phyloP scores from a whole-genome alignment of 805 yeast species.

The Candida silvatica region DNA sequence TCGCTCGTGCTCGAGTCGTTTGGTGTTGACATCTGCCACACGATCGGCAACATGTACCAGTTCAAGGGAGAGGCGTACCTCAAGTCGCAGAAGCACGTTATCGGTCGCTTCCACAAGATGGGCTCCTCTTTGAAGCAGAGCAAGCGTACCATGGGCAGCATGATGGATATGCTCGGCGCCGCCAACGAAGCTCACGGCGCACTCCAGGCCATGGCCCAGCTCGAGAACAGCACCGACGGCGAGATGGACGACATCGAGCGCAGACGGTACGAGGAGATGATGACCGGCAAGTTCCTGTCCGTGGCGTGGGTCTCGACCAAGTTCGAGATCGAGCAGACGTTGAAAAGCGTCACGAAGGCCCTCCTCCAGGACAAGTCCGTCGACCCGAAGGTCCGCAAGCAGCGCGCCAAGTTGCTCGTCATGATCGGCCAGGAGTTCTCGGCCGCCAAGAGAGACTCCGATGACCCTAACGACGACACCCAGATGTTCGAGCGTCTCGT shows the following conservation, averaged over 20 bases:
- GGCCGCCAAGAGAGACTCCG: slow-evolving; percentile 50
- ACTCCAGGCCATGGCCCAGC: slow-evolving; percentile 60
- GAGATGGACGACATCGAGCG: slow-evolving; percentile 33
- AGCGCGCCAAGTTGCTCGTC: slow-evolving; percentile 56
- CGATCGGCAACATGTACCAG: slow-evolving; percentile 61
- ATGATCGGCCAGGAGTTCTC: slow-evolving; percentile 58
- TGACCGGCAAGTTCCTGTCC: slow-evolving; percentile 72
- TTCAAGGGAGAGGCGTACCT: slow-evolving; percentile 58
- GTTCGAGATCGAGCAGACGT: slow-evolving; percentile 67
- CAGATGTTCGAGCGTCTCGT: slow-evolving; percentile 53
- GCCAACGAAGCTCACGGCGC: slow-evolving; percentile 77
- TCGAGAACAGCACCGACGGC: slow-evolving; percentile 38
- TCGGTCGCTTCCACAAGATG: slow-evolving; percentile 45
- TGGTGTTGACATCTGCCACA: slow-evolving; percentile 74
- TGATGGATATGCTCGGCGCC: slow-evolving; percentile 59
- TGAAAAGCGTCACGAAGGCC: slow-evolving; percentile 62
- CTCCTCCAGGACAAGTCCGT: slow-evolving; percentile 52
- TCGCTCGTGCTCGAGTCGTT: slow-evolving; percentile 73
- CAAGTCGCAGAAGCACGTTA: slow-evolving; percentile 60
- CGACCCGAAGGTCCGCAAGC: slow-evolving; percentile 34
- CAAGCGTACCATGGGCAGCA: slow-evolving; percentile 65
- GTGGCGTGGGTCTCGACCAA: slow-evolving; percentile 84
- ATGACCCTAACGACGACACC: slow-evolving; percentile 69
- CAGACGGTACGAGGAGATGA: slow-evolving; percentile 63
- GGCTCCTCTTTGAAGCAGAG: slow-evolving; percentile 67